Conservation (phyloP, 1,139 yeast genomes). For the Saccharomycopsis phalli region DNA sequence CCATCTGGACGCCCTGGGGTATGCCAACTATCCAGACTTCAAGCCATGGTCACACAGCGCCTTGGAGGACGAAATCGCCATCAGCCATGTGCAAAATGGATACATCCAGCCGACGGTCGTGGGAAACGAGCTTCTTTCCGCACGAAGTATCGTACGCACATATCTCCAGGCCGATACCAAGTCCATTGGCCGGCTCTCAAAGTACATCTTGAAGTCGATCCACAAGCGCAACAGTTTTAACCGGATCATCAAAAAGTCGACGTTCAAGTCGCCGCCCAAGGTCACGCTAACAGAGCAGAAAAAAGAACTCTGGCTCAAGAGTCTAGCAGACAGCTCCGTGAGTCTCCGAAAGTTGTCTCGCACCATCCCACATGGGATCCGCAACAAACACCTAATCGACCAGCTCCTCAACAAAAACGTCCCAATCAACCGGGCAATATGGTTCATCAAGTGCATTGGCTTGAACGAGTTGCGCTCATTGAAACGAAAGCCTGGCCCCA, state of each 20-base stretch:
- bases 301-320: conserved; percentile 76
- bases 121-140: conserved; percentile 48
- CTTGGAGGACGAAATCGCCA: conserved; percentile 43
- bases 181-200: conserved; percentile 41
- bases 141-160: conserved; percentile 39
- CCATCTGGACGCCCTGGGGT: not conserved
- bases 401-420: conserved; percentile 56
- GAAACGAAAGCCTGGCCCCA: conserved; percentile 37
- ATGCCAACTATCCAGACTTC: conserved; percentile 58
- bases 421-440: conserved; percentile 71
- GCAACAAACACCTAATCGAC: conserved; percentile 65
- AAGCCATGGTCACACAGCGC: conserved; percentile 66
- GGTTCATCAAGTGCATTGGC: conserved; percentile 85
- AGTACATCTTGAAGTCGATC: conserved; percentile 56
- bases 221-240: conserved; percentile 58
- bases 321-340: conserved; percentile 57
- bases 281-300: conserved; percentile 85
- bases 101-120: conserved; percentile 47
- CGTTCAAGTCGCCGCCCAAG: conserved; percentile 72
- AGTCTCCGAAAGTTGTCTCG: conserved; percentile 62
- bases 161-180: conserved; percentile 24
- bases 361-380: conserved; percentile 86
- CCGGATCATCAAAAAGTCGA: conserved; percentile 45
- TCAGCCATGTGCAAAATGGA: conserved; percentile 49
- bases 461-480: conserved; percentile 70